These are phyloP conservation scores for Dentipellis fragilis DNA, from an alignment of 768 basidiomycete species.

Conservation along the genomic window DNA sequence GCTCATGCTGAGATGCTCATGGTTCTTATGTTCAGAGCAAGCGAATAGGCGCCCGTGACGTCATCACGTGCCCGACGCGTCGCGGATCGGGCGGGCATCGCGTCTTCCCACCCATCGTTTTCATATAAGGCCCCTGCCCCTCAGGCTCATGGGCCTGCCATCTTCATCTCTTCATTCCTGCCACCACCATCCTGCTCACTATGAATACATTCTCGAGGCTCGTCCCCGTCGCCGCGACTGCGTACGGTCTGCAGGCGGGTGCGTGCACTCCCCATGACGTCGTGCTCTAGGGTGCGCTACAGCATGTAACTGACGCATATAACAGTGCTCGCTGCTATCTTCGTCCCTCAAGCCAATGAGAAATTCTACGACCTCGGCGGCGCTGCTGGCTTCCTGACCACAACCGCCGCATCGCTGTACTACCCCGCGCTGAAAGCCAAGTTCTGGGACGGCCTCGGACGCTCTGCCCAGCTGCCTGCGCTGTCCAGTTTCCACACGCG, in stretches of 20 bases:
- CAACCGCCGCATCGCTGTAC: constrained; percentile 51
- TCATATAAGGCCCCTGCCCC: constrained; percentile 1
- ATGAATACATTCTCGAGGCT: constrained; percentile 46
- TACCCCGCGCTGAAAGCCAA: constrained; percentile 45
- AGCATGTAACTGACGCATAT: background rate
- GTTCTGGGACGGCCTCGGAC: constrained; percentile 29
- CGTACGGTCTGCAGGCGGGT: constrained; percentile 45
- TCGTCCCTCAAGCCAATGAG: constrained; percentile 57
- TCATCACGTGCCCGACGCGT: background rate
- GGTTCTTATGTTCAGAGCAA: no score
- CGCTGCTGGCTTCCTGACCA: constrained; percentile 53
- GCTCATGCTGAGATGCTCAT: no score
- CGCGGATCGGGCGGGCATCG: constrained; percentile 1
- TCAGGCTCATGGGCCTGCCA: background rate
- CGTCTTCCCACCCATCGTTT: background rate
- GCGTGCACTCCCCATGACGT: constrained; percentile 8
- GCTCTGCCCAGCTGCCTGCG: constrained; percentile 26
- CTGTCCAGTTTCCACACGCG: constrained; percentile 45
- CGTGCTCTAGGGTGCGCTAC: constrained; percentile 1
- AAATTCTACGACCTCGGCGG: constrained; percentile 62
- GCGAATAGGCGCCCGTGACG: background rate
- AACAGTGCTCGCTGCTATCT: constrained; percentile 44
- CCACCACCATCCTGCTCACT: background rate
- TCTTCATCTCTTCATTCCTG: background rate
- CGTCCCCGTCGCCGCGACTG: constrained; percentile 35